Conservation (phyloP, 371 early-diverging fungal genomes). For the Gilbertella persicaria region DNA sequence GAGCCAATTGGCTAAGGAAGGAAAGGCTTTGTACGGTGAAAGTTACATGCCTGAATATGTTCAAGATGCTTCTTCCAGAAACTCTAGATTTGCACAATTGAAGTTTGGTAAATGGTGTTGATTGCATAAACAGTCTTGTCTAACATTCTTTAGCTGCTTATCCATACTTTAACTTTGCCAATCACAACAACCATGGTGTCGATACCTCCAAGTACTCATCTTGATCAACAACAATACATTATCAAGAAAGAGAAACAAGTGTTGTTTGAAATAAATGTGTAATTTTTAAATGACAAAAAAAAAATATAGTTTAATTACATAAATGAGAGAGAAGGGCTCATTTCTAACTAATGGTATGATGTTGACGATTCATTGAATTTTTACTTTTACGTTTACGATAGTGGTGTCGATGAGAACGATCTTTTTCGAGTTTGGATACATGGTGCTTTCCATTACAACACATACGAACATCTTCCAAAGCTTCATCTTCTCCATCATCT, state of each 20-base stretch:
- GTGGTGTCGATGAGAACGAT: constrained; percentile 30
- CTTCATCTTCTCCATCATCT: constrained; percentile 37
- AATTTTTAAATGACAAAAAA: not conserved
- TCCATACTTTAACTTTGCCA: constrained; percentile 85
- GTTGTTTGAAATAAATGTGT: not conserved
- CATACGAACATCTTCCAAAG: constrained; percentile 53
- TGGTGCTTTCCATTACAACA: constrained; percentile 62
- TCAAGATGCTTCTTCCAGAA: constrained; percentile 68
- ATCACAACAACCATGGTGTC: constrained; percentile 80
- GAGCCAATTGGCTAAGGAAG: constrained; percentile 62
- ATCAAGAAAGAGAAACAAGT: too few species aligned
- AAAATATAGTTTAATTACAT: not conserved
- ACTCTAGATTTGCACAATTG: constrained; percentile 70
- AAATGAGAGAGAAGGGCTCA: not conserved
- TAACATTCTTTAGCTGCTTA: constrained; percentile 47
- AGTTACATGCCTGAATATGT: constrained; percentile 61
- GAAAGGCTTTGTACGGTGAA: constrained; percentile 74
- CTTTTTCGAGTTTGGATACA: constrained; percentile 47
- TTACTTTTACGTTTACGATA: constrained; percentile 29
- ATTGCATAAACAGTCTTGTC: not conserved
- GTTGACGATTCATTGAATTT: not conserved
- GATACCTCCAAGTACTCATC: constrained; percentile 55
- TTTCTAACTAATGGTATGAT: not conserved
- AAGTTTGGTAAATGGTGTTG: constrained; percentile 60
- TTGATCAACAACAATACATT: constrained; percentile 6